Evolutionary conservation across 768 basidiomycete genomes (phyloP).

Genomic region (Psilocybe azurescens): DNA sequence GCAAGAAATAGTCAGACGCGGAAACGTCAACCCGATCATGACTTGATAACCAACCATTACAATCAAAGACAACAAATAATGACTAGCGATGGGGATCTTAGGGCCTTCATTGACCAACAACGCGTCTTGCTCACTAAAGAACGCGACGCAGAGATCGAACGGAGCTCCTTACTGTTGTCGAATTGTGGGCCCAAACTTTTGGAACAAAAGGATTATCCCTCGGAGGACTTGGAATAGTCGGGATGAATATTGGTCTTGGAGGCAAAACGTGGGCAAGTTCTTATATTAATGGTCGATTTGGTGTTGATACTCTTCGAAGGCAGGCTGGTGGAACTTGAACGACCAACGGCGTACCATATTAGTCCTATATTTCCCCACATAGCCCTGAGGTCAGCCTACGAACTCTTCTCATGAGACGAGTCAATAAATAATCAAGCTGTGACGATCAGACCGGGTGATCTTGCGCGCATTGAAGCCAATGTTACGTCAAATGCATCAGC

Average conservation of each 20-base stretch:
- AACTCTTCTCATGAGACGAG: neutral
- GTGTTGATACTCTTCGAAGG: slow-evolving; percentile 37
- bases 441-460: slow-evolving; percentile 76
- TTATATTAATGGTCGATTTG: slow-evolving; percentile 1
- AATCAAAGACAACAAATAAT: slow-evolving; percentile 19
- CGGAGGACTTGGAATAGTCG: slow-evolving; percentile 70
- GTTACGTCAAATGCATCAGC: slow-evolving; percentile 41
- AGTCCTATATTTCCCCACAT: slow-evolving; percentile 83
- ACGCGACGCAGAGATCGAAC: slow-evolving; percentile 83
- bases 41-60: neutral
- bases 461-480: slow-evolving; percentile 84
- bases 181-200: slow-evolving; percentile 85
- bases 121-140: slow-evolving; percentile 70
- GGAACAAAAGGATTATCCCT: slow-evolving; percentile 88
- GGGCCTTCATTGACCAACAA: slow-evolving; percentile 71
- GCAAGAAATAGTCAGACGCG: too few relatives aligned
- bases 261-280: slow-evolving; percentile 76
- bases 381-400: slow-evolving; percentile 63
- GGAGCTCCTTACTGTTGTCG: slow-evolving; percentile 77
- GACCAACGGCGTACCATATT: slow-evolving; percentile 80
- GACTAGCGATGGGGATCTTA: slow-evolving; percentile 42
- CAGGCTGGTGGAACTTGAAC: slow-evolving; percentile 86
- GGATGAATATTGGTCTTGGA: slow-evolving; percentile 85
- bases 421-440: neutral
- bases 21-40: neutral